Evolutionary conservation across 768 basidiomycete genomes (phyloP), one percentile per base, ranked within the genome.

Genomic region (Termitomyces sp.): DNA sequence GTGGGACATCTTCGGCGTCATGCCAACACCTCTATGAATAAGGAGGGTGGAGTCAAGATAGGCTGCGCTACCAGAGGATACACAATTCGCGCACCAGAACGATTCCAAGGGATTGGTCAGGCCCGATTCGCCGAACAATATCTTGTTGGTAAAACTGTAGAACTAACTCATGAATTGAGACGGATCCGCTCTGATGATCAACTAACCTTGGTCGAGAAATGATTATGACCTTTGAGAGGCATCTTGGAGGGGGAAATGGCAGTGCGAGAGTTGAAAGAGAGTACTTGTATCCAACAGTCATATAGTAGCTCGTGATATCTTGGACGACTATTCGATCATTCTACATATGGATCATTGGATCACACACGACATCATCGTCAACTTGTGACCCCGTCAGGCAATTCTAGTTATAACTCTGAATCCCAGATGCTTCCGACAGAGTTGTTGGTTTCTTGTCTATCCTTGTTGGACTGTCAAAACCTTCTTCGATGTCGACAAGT

Each of bases 1-100:
- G 71, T 31, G 77, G 78, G 13, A 82, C 65, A 56, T 91, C 90
- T 59, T 94, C 91, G 10, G 85, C 84, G 66, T 94, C 91, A 58
- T 91, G 87, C 93, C 92, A 94, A 63, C 87, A 91, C 70, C 90
- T 83, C 92, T 94, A 65, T 45, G 5, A 6, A 50, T 39, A 35
- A 25, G 15, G 43, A 16, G 42, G 49, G 52, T 7, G 10, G 18
- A n/a, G 46, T 47, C n/a, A 22, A 45, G 22, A 29, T 32, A 39
- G 42, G 22, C 31, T 52, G 16, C 20, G 7, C 38, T 29, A 44
- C 31, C 35, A 54, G n/a, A 59, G 22, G 54, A 29, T 23, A 52
- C 25, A 16, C 25, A 20, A 22, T 52, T 20, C 46, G 61, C 75
- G 56, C 66, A 90, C 91, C 70, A 91, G 68, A 46, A 93, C 85